Evolutionary conservation across 1,284 basidiomycete species (phyloP), one percentile per base, ranked within the genome.

Genomic region (Rhodotorula sp.): DNA sequence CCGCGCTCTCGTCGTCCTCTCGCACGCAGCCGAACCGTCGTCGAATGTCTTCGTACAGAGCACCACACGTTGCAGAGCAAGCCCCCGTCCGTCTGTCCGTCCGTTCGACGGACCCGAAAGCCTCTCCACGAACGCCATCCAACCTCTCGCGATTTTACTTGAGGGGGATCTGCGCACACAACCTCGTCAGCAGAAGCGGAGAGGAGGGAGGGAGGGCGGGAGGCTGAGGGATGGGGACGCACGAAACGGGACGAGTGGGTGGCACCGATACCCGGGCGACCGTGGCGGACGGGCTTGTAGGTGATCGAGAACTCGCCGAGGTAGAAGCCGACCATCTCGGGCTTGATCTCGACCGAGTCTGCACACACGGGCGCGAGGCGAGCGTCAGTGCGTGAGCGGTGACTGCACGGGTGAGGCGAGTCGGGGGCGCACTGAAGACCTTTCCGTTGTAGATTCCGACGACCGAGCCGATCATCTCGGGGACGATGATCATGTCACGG

Each of bases 251-350:
- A 83, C 67, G 78, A 73, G 80, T 79, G 78, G 69, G 76, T 78
- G 37, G 93, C 93, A 88, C 94, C 94, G 80, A 94, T 92, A 92
- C 93, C 93, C 77, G 94, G 92, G 78, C 94, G 92, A 87, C 95
- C 95, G 87, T 99, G 96, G 86, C 94, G 94, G 83, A 98, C 95
- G 80, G 95, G 94, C 83, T 90, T 88, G 91, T 98, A 99, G 20
- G 70, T 64, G 84, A 90, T 90, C 78, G 85, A 85, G 82, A 85
- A 86, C 85, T 99, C 95, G 77, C 86, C 94, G 79, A 99, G 93
- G 86, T 99, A 99, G 87, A 95, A 94, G 76, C 95, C 96, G 75
- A 91, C 92, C 96, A 98, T 98, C 84, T 99, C 96, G 77, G 96
- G 94, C 87, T 96, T 99, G 86, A 99, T 94, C 85, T 98, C 94